A percentile compares a stretch with the other conserved stretches of the same genome.
Conservation (phyloP, 176 grass and related monocot species). For the Ananas comosus region DNA sequence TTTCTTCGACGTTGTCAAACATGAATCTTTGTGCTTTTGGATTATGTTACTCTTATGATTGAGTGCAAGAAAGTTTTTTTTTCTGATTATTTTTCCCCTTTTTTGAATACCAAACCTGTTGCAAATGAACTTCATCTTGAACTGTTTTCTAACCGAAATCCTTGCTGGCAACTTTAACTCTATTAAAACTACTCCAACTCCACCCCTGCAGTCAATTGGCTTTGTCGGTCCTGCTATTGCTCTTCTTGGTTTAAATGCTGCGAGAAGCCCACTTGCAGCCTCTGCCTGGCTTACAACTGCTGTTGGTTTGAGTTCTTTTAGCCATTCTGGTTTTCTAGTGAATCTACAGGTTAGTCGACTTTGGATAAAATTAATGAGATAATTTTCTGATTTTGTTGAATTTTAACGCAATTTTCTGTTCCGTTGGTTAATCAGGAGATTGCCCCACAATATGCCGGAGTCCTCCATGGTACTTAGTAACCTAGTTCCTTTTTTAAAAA, state of each 20-base stretch:
- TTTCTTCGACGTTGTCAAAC: too few relatives aligned
- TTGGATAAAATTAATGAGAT: neutral
- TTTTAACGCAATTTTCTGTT: slow-evolving; percentile 16
- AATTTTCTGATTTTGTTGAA: neutral
- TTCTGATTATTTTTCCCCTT: too few relatives aligned
- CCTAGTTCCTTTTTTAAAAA: neutral
- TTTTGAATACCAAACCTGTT: too few relatives aligned
- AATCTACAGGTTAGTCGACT: slow-evolving; percentile 66
- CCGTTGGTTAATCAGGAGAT: slow-evolving; percentile 57
- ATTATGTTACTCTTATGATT: too few relatives aligned
- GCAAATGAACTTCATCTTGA: neutral
- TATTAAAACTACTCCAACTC: slow-evolving; percentile 10
- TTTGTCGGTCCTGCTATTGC: slow-evolving; percentile 80
- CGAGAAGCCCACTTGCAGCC: slow-evolving; percentile 60
- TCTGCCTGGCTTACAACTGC: slow-evolving; percentile 87
- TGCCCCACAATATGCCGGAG: slow-evolving; percentile 84
- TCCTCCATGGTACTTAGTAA: slow-evolving; percentile 64
- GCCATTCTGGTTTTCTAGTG: slow-evolving; percentile 93
- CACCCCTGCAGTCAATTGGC: slow-evolving; percentile 64
- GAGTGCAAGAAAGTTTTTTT: too few relatives aligned
- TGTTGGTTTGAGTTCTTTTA: slow-evolving; percentile 90
- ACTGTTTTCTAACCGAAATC: slow-evolving; percentile 1
- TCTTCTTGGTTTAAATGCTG: slow-evolving; percentile 76
- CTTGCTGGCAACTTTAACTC: slow-evolving; percentile 5
- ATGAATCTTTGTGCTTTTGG: too few relatives aligned